Base-by-base conservation (phyloP, 2,329 filamentous ascomycete species). In the Coleophoma cylindrospora region DNA sequence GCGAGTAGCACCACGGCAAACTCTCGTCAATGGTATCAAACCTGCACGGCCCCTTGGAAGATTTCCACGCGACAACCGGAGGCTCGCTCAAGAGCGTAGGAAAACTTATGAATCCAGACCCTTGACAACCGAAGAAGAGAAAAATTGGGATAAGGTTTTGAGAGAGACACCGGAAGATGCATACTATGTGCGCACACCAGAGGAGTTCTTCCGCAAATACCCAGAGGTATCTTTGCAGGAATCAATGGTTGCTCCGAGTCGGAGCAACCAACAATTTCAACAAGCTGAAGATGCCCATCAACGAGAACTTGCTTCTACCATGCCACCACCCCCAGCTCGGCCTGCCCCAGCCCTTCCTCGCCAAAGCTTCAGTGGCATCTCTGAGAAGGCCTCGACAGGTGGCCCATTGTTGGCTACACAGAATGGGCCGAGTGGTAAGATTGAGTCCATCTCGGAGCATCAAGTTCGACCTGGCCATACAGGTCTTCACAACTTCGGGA, bases 141-240 rank as follows among this genome's bases (percentile, higher is more conserved):
- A 80, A 51, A 81, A 80, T 40, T 96, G 91, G 88, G 80, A 91
- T 61, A 84, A 90, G 55, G 83, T 82, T 52, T 80, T 94, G 3
- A 79, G 84, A 53, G 80, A 80, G 40, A 87, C 91, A 56, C 72
- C 68, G 19, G 73, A 75, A 21, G 75, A 77, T 38, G 45, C 70
- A 61, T 54, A 72, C 61, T 86, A 86, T 61, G 77, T 86, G 40
- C 84, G 84, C 50, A 84, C 83, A 5, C 89, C 86, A 12, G 88
- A 94, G 55, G 91, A 95, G 34, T 96, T 96, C 60, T 70, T 95
- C 45, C 83, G 88, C 8, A 80, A 89, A 17, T 96, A 85, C 63
- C 76, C 83, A 5, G 70, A 80, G 37, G 74, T 75, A 43, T 22
- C 19, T 15, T 14, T 44, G 41, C 74, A 77, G 41, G 78, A 84